Evolutionary conservation across 495 filamentous ascomycete genomes (phyloP), one percentile per base, ranked within the genome.

Genomic region (Hypoxylon trugodes): DNA sequence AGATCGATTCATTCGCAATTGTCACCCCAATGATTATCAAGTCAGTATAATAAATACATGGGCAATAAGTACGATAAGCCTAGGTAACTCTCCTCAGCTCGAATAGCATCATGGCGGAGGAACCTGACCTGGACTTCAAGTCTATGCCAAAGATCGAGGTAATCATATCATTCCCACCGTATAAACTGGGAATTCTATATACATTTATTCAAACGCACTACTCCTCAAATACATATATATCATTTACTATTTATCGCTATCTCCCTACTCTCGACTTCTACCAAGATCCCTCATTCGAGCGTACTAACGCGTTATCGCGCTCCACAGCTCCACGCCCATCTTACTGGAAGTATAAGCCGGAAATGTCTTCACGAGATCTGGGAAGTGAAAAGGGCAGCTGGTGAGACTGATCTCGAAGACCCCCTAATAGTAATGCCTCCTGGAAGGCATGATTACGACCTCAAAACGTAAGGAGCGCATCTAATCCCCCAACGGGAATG

Each of bases 261-360:
- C 35, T 1, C 35, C 35, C 13, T 6, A n/a, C 40, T 12, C 18
- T 42, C 18, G 13, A 24, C 12, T 19, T 24, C 40, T 1, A n/a
- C 22, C 2, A 9, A 16, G 16, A n/a, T 41, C 19, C 36, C 22
- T 5, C n/a, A 38, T 16, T 8, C 22, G 22, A 57, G 16, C 3
- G 32, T 54, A 48, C 65, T 70, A 56, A 69, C 63, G 36, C 28
- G 15, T n/a, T 26, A 3, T 25, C 6, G 22, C 19, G 9, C 36
- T 35, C 13, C 28, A 19, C 68, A 94, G 88, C 82, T 96, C 13
- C 92, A 96, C 63, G 91, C 91, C 56, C 91, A 95, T 74, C 83
- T 96, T 26, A 89, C 84, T 37, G 91, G 92, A 40, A 92, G 89
- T 71, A 93, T 95, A 74, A 89, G 85, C 70, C 85, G 86, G 10